Base-by-base conservation (phyloP, 352 stramenopile species). In the Stephanocyclus meneghinianus region DNA sequence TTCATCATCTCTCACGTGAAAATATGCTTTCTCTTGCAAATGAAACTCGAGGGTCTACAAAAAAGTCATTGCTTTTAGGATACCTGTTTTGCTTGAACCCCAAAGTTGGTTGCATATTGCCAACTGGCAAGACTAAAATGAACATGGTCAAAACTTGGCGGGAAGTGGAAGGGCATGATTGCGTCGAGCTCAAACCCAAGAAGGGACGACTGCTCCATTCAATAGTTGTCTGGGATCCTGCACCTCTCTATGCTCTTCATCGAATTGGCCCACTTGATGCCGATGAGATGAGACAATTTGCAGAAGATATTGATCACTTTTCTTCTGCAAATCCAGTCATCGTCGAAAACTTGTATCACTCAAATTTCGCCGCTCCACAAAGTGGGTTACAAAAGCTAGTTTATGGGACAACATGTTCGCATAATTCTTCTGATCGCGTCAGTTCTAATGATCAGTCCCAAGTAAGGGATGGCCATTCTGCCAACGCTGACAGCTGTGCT, bases 191-290 rank as follows among this genome's bases (percentile, higher is more conserved):
- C 50, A 71, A 60, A n/a, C 32, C 71, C 29, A 55, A 71, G 15
- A 71, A 71, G 10, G 71, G 71, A 37, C 71, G 59, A 48, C 21
- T 72, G 2, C 66, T 78, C 26, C 71, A 72, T 61, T 40, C 18
- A 18, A 45, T 78, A 16, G 66, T 78, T 72, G 61, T 66, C 48
- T 78, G 71, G 71, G 71, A 78, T 35, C 71, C 71, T 51, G 59
- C 71, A 44, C 30, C 60, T 57, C 18, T 78, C 1, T 71, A 72
- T 50, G 71, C 71, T 40, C 45, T 56, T 21, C 48, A 78, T 37
- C 40, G 21, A 15, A 48, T 72, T 37, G 71, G 71, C 26, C 71
- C 71, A 37, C 60, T 78, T 78, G 71, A 78, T 59, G 18, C 60
- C 10, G 40, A 78, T 48, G 60, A 71, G 29, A 72, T 78, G 48